Conservation (phyloP, 2,329 filamentous ascomycete species). For the Bertia moriformis region DNA sequence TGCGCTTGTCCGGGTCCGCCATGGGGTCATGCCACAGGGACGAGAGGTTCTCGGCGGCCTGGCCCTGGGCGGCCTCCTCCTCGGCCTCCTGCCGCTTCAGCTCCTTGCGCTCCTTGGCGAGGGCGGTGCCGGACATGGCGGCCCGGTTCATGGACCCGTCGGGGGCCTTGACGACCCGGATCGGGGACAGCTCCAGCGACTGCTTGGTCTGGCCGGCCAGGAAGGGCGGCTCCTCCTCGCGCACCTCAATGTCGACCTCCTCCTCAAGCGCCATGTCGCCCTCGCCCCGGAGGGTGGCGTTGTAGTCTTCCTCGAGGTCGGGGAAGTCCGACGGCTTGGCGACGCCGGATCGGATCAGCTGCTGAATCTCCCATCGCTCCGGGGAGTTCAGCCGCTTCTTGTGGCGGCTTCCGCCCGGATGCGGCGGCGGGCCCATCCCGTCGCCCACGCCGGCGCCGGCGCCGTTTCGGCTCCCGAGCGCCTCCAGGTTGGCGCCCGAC, state of each 20-base stretch:
- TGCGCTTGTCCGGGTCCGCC: constrained; percentile 45
- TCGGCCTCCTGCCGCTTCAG: constrained; percentile 48
- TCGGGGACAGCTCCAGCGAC: constrained; percentile 58
- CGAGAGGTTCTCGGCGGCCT: constrained; percentile 52
- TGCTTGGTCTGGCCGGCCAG: constrained; percentile 62
- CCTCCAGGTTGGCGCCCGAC: constrained; percentile 56
- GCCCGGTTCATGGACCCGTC: constrained; percentile 63
- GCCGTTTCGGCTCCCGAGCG: constrained; percentile 34
- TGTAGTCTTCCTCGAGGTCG: constrained; percentile 58
- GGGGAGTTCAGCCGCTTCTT: constrained; percentile 60
- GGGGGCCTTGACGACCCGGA: constrained; percentile 61
- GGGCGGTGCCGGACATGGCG: constrained; percentile 54
- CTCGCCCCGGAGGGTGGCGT: constrained; percentile 53
- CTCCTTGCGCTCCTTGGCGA: constrained; percentile 57
- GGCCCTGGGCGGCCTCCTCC: constrained; percentile 44
- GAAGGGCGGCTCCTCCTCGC: constrained; percentile 62
- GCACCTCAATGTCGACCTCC: constrained; percentile 62
- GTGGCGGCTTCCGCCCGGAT: constrained; percentile 29
- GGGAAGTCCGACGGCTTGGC: constrained; percentile 57
- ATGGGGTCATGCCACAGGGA: constrained; percentile 67
- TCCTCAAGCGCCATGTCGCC: constrained; percentile 58
- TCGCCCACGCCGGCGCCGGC: constrained; percentile 44
- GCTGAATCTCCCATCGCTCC: constrained; percentile 63
- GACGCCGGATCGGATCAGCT: constrained; percentile 60
- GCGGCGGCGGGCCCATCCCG: constrained; percentile 27